Evolutionary conservation across 768 basidiomycete genomes (phyloP).

Genomic region (Coprinopsis sp.): DNA sequence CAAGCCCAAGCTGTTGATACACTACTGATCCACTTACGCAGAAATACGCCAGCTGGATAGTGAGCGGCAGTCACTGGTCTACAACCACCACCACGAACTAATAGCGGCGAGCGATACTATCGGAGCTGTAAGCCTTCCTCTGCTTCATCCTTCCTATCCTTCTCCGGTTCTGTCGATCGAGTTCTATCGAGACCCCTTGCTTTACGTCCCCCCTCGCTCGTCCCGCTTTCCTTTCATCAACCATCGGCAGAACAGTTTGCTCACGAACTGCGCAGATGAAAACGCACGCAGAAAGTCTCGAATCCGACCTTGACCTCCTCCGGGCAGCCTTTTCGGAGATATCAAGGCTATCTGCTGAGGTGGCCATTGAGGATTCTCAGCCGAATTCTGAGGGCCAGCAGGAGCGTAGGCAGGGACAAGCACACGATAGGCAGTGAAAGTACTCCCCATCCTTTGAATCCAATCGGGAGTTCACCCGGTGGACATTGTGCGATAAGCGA

Average conservation of each 20-base stretch:
- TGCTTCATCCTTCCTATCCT: no score
- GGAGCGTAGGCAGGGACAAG: no score
- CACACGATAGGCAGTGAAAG: background rate
- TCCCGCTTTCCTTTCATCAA: background rate
- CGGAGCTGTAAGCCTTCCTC: slow-evolving; percentile 52
- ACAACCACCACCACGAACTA: slow-evolving; percentile 93
- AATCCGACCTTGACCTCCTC: slow-evolving; percentile 78
- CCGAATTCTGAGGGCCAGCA: no score
- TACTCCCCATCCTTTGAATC: no score
- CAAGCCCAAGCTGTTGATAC: background rate
- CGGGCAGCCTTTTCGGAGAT: slow-evolving; percentile 83
- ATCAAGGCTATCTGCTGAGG: slow-evolving; percentile 68
- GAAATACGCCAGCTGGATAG: slow-evolving; percentile 86
- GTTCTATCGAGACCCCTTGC: no score
- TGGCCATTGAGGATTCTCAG: slow-evolving; percentile 41
- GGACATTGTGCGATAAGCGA: no score
- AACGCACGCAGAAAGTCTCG: slow-evolving; percentile 77
- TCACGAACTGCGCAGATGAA: slow-evolving; percentile 64
- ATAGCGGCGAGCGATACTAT: slow-evolving; percentile 94
- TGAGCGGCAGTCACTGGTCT: slow-evolving; percentile 87
- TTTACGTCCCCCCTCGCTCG: no score
- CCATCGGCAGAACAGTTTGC: background rate
- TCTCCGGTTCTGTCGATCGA: no score
- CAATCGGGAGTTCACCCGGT: no score
- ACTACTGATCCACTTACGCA: slow-evolving; percentile 21